Base-by-base conservation (phyloP, 192 early-diverging fungal genomes). In the Phycomyces nitens region DNA sequence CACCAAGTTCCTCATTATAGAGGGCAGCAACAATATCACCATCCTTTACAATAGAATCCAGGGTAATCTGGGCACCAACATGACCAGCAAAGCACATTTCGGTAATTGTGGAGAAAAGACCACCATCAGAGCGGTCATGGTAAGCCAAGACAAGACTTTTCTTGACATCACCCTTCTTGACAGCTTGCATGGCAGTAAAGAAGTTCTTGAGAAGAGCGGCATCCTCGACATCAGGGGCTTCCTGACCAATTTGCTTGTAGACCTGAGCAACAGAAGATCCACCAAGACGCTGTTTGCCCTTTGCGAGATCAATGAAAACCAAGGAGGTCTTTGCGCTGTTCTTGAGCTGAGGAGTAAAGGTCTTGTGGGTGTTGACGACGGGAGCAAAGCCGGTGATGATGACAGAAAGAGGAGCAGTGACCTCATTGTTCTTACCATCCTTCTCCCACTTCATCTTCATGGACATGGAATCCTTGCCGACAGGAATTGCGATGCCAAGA, bases 381-480 rank as follows among this genome's bases (percentile, higher is more conserved):
- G 92, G 87, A 23, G 88, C 88, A 73, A 95, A 98, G 1, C 90
- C 94, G 1, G 96, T 98, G 51, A 99, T 89, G 65, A 92, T 92
- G 40, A 98, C 79, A 55, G 94, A 88, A 53, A 99, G 72, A 0
- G 98, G 98, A 8, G 95, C 90, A 3, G 91, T 95, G 18, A 98
- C 92, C 23, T 78, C 77, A 41, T 77, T 64, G 6, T 63, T 73
- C 47, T 65, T 65, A 21, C 60, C 60, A 29, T 76, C 62, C 22
- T 75, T 59, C 10, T 73, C 76, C 94, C 95, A 97, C 66, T 88
- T 88, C 79, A 95, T 91, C 81, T 95, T 94, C 97, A 99, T 99
- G 42, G 92, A 94, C 95, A 98, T 96, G 9, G 95, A 98, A 80
- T 99, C 97, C 83, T 99, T 99, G 58, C 97, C 97, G 18, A 99